Percentiles rank a stretch among this genome's conserved stretches.
phyloP scores from a whole-genome alignment of 2,329 filamentous ascomycete genomes.

The Fusarium palustre region DNA sequence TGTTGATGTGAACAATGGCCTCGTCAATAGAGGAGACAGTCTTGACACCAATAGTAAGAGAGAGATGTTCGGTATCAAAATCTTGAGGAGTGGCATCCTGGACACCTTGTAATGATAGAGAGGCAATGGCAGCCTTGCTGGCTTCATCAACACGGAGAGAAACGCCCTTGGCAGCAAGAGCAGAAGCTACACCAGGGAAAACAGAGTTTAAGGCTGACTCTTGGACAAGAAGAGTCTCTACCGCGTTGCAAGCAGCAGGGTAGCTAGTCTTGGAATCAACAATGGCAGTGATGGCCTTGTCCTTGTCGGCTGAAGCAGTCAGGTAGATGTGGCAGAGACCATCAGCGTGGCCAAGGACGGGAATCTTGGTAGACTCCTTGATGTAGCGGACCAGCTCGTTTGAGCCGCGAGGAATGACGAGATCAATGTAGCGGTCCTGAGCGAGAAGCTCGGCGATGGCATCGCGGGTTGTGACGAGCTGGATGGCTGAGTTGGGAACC shows the following conservation, averaged over 20 bases:
- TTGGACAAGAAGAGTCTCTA: constrained; percentile 93
- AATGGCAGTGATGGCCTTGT: constrained; percentile 79
- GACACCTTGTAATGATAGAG: constrained; percentile 61
- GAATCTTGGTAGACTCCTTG: constrained; percentile 91
- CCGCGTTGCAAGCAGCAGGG: constrained; percentile 92
- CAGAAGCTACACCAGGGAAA: constrained; percentile 78
- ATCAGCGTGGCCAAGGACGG: constrained; percentile 95
- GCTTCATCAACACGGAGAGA: constrained; percentile 80
- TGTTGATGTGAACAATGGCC: constrained; percentile 90
- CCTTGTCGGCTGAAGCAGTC: constrained; percentile 78
- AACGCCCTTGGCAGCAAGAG: constrained; percentile 81
- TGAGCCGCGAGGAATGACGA: constrained; percentile 91
- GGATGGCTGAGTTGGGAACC: constrained; percentile 88
- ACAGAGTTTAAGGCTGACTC: constrained; percentile 73
- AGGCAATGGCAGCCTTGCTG: constrained; percentile 72
- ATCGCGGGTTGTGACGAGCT: constrained; percentile 93
- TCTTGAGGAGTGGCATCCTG: constrained; percentile 76
- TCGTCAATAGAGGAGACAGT: constrained; percentile 75
- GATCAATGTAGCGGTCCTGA: constrained; percentile 88
- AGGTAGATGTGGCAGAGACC: constrained; percentile 91
- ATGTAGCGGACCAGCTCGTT: constrained; percentile 92
- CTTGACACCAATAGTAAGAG: constrained; percentile 86
- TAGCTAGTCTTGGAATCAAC: constrained; percentile 95
- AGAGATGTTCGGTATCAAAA: constrained; percentile 90
- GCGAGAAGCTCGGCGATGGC: constrained; percentile 88